phyloP scores from a whole-genome alignment of 1,284 basidiomycete species.

The Malassezia restricta region DNA sequence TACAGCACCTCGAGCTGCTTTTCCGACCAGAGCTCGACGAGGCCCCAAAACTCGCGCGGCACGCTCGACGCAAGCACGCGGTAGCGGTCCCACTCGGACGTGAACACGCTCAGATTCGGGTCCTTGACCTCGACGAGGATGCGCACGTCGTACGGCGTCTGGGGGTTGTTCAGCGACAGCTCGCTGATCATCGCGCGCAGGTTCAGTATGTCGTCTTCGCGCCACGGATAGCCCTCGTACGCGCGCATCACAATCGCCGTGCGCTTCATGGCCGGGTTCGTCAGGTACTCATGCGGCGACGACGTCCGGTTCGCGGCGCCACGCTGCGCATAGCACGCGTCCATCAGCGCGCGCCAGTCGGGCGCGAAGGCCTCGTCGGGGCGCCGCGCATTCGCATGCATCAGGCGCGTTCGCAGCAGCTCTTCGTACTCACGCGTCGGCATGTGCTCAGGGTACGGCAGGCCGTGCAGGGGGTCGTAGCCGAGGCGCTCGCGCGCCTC shows the following conservation, averaged over 20 bases:
- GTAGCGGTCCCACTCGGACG: conserved; percentile 45
- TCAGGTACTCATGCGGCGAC: conserved; percentile 27
- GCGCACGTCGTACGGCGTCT: conserved; percentile 43
- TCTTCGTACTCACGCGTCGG: conserved; percentile 38
- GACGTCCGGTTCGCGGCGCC: conserved; percentile 22
- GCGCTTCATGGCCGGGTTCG: conserved; percentile 39
- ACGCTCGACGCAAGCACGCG: conserved; percentile 40
- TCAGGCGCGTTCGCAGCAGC: conserved; percentile 27
- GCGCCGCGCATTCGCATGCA: conserved; percentile 5
- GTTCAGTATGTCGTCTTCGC: conserved; percentile 46
- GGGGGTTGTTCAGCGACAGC: conserved; percentile 44
- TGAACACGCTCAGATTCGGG: conserved; percentile 39
- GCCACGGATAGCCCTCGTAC: conserved; percentile 45
- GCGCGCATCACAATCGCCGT: conserved; percentile 43
- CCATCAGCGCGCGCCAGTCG: conserved; percentile 45
- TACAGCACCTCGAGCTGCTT: conserved; percentile 45
- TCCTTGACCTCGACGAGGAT: conserved; percentile 46
- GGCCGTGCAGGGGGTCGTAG: conserved; percentile 35
- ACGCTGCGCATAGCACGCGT: conserved; percentile 39
- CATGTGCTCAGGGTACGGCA: conserved; percentile 21
- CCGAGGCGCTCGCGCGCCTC: conserved; percentile 17
- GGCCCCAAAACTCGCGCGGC: conserved; percentile 45
- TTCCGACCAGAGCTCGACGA: conserved; percentile 46
- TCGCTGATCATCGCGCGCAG: conserved; percentile 45
- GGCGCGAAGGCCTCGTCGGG: conserved; percentile 18